Evolutionary conservation across 306 rosid genomes (phyloP).

Genomic region (Cercis canadensis): DNA sequence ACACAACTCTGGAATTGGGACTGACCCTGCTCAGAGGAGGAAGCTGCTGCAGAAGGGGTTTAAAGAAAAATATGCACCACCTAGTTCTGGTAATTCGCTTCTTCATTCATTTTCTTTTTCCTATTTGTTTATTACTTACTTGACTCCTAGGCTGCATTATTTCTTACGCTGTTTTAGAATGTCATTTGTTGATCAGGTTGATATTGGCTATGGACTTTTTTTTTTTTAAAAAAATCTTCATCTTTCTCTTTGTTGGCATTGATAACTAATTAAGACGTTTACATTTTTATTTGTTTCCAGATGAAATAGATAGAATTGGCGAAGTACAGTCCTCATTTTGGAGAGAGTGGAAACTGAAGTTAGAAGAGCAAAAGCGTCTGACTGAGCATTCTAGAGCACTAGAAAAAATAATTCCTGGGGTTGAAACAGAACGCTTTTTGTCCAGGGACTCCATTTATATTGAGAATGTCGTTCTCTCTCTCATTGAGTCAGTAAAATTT

Average conservation of each 20-base stretch:
- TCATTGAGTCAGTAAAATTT: conserved; percentile 73
- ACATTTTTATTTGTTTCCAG: conserved; percentile 48
- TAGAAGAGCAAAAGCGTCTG: conserved; percentile 83
- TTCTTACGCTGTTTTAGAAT: conserved; percentile 13
- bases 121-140: conserved; percentile 8
- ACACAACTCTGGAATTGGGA: conserved; percentile 74
- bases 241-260: conserved; percentile 21
- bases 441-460: conserved; percentile 82
- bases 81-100: conserved; percentile 61
- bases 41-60: conserved; percentile 77
- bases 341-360: conserved; percentile 95
- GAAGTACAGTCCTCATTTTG: conserved; percentile 89
- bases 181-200: conserved; percentile 30
- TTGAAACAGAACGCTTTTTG: conserved; percentile 83
- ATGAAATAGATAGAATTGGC: conserved; percentile 73
- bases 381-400: conserved; percentile 83
- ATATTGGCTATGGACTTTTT: conserved; percentile 21
- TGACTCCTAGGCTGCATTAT: conserved; percentile 20
- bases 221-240: conserved; percentile 17
- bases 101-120: conserved; percentile 29
- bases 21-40: conserved; percentile 71
- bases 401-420: conserved; percentile 88
- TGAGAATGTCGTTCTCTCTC: conserved; percentile 66
- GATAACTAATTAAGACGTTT: conserved; percentile 16
- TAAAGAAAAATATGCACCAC: conserved; percentile 71